Evolutionary conservation across 2,329 filamentous ascomycete genomes (phyloP), one percentile per base, ranked within the genome.

Genomic region (Alternaria novae-zelandiae): DNA sequence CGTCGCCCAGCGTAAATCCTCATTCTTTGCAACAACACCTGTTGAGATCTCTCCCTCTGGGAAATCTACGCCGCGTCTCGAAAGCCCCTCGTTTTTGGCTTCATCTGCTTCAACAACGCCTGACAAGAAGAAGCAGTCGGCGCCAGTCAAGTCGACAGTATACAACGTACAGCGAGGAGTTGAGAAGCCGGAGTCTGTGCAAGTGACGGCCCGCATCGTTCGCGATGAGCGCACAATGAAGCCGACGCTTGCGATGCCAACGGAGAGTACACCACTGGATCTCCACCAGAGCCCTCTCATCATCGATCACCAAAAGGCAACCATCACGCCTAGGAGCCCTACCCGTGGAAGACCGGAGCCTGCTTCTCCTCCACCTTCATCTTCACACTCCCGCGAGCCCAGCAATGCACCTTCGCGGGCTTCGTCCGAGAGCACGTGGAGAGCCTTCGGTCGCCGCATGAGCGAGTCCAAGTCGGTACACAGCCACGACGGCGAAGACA

Each of bases 161-260:
- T 83, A 83, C 73, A 82, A 75, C 49, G 74, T 82, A 20, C 79
- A 81, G 61, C 77, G 77, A 58, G 78, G 78, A 32, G 59, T 70
- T 15, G 78, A 78, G 49, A 82, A 82, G 63, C 86, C 90, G 6
- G 92, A 94, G 73, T 94, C 93, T 1, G 88, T 97, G n/a, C 94
- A 94, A 49, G 94, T 97, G 11, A 96, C 91, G 17, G 92, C 94
- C 53, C 89, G 90, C 55, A 97, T 97, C 66, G 83, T 97, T 41
- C 89, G 93, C 51, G 91, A 91, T 68, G 83, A 86, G 11, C 73
- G 70, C 36, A 70, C 68, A 21, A 72, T 69, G 63, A 74, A 73
- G 60, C 76, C 75, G 17, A 69, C 71, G n/a, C 60, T 79, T 36
- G 70, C 70, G 3, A 78, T 78, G 77, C 78, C 75, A 17, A 78